Conservation (phyloP, 768 basidiomycete genomes). For the Tremella fuciformis region DNA sequence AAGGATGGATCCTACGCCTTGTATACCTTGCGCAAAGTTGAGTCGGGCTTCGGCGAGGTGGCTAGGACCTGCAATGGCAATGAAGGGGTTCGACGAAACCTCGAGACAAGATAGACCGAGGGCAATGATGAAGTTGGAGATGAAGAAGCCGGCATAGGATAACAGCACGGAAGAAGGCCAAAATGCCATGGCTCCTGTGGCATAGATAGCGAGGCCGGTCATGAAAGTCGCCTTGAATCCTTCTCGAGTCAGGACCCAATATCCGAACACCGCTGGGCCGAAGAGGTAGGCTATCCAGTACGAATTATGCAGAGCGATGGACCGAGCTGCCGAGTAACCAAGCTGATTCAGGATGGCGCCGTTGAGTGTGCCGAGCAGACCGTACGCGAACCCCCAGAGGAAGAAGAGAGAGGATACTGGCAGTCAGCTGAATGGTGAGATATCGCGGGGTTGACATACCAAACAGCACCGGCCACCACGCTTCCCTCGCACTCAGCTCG, state of each 20-base stretch:
- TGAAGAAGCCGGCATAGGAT: conserved; percentile 44
- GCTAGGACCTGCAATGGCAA: conserved; percentile 48
- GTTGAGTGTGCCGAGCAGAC: conserved; percentile 47
- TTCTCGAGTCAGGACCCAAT: conserved; percentile 36
- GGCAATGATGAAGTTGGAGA: conserved; percentile 47
- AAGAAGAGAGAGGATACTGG: conserved; percentile 45
- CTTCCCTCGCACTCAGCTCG: conserved; percentile 37
- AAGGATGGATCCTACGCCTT: conserved; percentile 39
- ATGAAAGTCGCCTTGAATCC: conserved; percentile 50
- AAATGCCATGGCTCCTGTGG: conserved; percentile 46
- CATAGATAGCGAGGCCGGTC: conserved; percentile 43
- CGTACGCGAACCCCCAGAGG: conserved; percentile 50
- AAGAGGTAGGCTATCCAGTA: conserved; percentile 46
- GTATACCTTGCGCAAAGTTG: conserved; percentile 48
- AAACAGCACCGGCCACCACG: conserved; percentile 43
- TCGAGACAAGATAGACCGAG: conserved; percentile 43
- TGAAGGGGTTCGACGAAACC: conserved; percentile 48
- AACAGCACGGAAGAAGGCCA: conserved; percentile 46
- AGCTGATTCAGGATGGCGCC: conserved; percentile 36
- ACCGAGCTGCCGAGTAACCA: conserved; percentile 26
- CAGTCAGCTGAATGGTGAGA: neutral
- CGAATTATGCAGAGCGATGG: conserved; percentile 38
- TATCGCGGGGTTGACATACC: conserved; percentile 22
- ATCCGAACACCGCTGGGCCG: conserved; percentile 40
- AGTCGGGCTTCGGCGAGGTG: conserved; percentile 43